Base-by-base conservation (phyloP, 2,329 filamentous ascomycete genomes). In the Fusarium torreyae region DNA sequence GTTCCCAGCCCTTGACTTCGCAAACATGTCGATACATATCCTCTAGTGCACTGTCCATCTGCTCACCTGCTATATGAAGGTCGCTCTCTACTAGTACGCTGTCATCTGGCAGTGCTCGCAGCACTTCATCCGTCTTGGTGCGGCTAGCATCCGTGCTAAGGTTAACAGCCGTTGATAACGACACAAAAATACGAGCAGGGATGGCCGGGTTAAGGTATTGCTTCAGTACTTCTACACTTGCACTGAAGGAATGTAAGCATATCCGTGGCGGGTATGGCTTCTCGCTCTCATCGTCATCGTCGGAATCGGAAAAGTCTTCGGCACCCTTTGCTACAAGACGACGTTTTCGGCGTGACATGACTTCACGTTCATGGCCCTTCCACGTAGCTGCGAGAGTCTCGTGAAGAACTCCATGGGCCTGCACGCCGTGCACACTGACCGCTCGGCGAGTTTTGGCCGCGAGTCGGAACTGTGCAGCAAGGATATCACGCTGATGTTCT, bases 221-320 rank as follows among this genome's bases (percentile, higher is more conserved):
- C 69, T 87, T 90, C 38, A 98, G 81, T 33, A 91, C 86, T 58
- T 96, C 90, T 13, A 88, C 84, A 7, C 91, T 87, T 1, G 94
- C 95, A 48, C 92, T 97, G 79, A 94, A 99, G 0, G 94, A 98
- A 79, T 99, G 96, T 62, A 99, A 88, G 76, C 96, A 99, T 76
- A 98, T 91, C 10, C 94, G 85, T 1, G 94, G 94, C 6, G 96
- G 94, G 72, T 91, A 98, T 0, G 92, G 91, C 63, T 86, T 89
- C 2, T 62, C 64, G 31, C 42, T 53, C 5, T 40, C 73, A 28
- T 76, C 73, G 24, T 75, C 72, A 18, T 76, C 74, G 53, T 77
- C 75, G 0, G 81, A 74, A 3, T 77, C 79, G 4, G 77, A 82
- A 54, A 81, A 83, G 46, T 85, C 81, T 63, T 87, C 84, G 7